Base-by-base conservation (phyloP, 2,329 filamentous ascomycete species). In the Fonsecaea nubica region DNA sequence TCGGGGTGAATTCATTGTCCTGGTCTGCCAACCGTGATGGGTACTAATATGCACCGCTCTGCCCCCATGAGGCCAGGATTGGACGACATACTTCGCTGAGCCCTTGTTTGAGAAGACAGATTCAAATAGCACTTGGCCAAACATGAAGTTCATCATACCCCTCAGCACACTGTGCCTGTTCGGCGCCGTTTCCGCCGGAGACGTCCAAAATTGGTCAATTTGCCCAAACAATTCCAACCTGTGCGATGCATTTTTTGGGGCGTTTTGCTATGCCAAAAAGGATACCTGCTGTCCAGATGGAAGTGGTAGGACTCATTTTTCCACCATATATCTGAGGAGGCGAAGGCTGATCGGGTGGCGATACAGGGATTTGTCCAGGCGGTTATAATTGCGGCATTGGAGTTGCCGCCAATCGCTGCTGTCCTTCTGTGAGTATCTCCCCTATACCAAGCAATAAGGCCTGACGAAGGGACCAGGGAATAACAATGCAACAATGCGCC, bases 281-380 rank as follows among this genome's bases (percentile, higher is more conserved):
- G 57, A 59, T 9, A 33, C 25, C 8, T 59, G 57, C 40, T 59
- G 57, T 12, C 38, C 48, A 4, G 57, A 59, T 36, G 57, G 57
- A 45, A 59, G 38, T 21, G 57, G 57, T 59, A 59, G 30, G 57
- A 32, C 12, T 33, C 55, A 38, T 8, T 12, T 48, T 18, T 35
- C 30, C 52, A 7, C 30, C 33, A 4, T 30, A 5, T 18, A 13
- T 55, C 13, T 2, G 30, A 10, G 35, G 35, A 18, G 15, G 9
- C 30, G 13, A 55, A 7, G n/a, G 10, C 52, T 55, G 33, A 55
- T 33, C n/a, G 7, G 8, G n/a, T 33, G 13, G n/a, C n/a, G 1
- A 15, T 10, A 50, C 12, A 55, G 52, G 52, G 25, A 55, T 55
- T 25, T 55, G 52, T 36, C 30, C 30, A 55, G 52, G 30, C 7